Evolutionary conservation across 169 alveolate genomes (phyloP), one percentile per base, ranked within the genome.

Genomic region (Eimeria mitis): DNA sequence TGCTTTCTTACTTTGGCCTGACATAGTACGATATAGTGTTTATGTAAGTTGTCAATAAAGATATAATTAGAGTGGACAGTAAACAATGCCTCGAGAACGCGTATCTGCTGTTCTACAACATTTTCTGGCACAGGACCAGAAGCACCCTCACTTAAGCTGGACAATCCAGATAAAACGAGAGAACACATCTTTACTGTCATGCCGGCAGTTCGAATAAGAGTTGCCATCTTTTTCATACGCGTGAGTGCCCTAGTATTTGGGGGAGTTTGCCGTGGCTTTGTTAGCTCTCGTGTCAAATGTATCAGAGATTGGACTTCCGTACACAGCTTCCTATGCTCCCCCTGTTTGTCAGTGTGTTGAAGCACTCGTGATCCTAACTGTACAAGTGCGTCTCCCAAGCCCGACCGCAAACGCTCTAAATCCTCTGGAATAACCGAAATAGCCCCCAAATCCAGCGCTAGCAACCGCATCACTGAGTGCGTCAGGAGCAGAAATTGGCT

Each of bases 381-480:
- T 34, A 37, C 54, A 42, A 34, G 83, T 8, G 54, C 13, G 59
- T 75, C 54, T 4, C 84, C 56, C 59, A 75, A 21, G 13, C 34
- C n/a, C 56, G 37, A 44, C 31, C 84, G 54, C 9, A 44, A 37
- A 75, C 37, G 52, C 84, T 75, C 84, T 23, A 75, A 40, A 44
- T 75, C 31, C 16, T 42, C 42, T 75, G 59, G 52, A 21, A 75
- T 44, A 6, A 40, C 28, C 56, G 84, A 75, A 75, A 75, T 37
- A 21, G 84, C 52, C 2, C 84, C 84, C 59, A 75, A 75, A 16
- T 40, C 56, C 11, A 75, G 84, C 56, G 84, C 84, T 40, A 75
- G 52, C 56, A 75, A 44, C 23, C 56, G 59, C 84, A 75, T 75
- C 59, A 75, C 59, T 40, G 56, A 44, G 42, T 75, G 56, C 56